These are phyloP conservation scores for Podila minutissima DNA, from an alignment of 192 early-diverging fungal species.

Conservation along the genomic window DNA sequence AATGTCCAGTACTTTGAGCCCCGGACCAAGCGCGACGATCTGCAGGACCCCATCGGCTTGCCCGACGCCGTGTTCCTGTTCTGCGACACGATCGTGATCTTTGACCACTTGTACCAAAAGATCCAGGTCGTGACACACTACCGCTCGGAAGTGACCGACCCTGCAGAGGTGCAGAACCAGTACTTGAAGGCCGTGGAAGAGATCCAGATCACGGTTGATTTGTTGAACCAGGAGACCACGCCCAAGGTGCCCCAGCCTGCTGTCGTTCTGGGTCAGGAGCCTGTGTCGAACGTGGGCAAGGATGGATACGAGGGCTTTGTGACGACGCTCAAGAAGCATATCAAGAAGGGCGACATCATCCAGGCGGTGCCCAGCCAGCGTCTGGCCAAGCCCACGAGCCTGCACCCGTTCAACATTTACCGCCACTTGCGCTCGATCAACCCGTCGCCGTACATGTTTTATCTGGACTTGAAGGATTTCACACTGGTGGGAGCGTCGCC, in stretches of 20 bases:
- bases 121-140: slow-evolving; percentile 94
- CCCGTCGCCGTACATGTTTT: slow-evolving; percentile 99
- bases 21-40: slow-evolving; percentile 73
- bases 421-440: slow-evolving; percentile 93
- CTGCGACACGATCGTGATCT: slow-evolving; percentile 95
- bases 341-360: slow-evolving; percentile 96
- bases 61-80: slow-evolving; percentile 96
- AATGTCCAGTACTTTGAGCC: slow-evolving; percentile 99
- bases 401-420: slow-evolving; percentile 99
- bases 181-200: slow-evolving; percentile 78
- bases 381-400: slow-evolving; percentile 81
- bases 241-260: slow-evolving; percentile 85
- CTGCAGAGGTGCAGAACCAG: slow-evolving; percentile 60
- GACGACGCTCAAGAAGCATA: slow-evolving; percentile 85
- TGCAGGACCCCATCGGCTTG: slow-evolving; percentile 87
- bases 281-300: slow-evolving; percentile 91
- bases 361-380: slow-evolving; percentile 97
- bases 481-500: slow-evolving; percentile 98
- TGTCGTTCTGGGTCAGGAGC: slow-evolving; percentile 71
- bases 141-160: slow-evolving; percentile 68
- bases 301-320: slow-evolving; percentile 94
- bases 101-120: slow-evolving; percentile 93
- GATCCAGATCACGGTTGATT: slow-evolving; percentile 73
- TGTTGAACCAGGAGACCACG: slow-evolving; percentile 75
- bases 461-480: slow-evolving; percentile 93